A percentile compares a stretch with the other conserved stretches of the same genome.
phyloP scores from a whole-genome alignment of 805 yeast species.

The Scheffersomyces stipitis region DNA sequence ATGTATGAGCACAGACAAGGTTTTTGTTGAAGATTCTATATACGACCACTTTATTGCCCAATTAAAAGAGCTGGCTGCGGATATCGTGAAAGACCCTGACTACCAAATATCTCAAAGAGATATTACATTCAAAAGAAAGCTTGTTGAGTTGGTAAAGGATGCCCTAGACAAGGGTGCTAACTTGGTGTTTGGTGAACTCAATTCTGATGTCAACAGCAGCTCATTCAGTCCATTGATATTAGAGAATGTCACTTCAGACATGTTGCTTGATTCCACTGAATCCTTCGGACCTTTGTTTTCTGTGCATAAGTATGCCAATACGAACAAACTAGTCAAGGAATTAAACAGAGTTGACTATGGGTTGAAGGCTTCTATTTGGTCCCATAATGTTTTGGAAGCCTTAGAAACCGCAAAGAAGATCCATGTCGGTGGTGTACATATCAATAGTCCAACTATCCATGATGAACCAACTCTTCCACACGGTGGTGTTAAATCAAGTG shows the following conservation, averaged over 20 bases:
- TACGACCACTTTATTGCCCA: conserved; percentile 27
- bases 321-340: conserved; percentile 6
- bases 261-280: conserved; percentile 32
- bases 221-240: conserved; percentile 30
- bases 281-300: conserved; percentile 46
- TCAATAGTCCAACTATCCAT: conserved; percentile 30
- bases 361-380: conserved; percentile 45
- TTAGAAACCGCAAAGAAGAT: conserved; percentile 31
- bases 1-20: conserved; percentile 46
- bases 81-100: conserved; percentile 16
- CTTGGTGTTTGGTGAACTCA: conserved; percentile 21
- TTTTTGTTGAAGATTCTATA: conserved; percentile 33
- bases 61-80: conserved; percentile 16
- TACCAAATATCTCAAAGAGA: conserved; percentile 30
- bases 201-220: conserved; percentile 1
- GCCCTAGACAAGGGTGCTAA: conserved; percentile 40
- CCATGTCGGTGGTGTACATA: conserved; percentile 43
- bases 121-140: conserved; percentile 16
- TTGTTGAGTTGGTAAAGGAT: conserved; percentile 29
- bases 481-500: conserved; percentile 44
- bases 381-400: conserved; percentile 34
- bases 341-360: conserved; percentile 27
- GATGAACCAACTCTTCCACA: conserved; percentile 43
- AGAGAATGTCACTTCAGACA: conserved; percentile 25
- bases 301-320: conserved; percentile 23